Conservation (phyloP, 164 flowering plant genomes). For the Umbellularia californica region DNA sequence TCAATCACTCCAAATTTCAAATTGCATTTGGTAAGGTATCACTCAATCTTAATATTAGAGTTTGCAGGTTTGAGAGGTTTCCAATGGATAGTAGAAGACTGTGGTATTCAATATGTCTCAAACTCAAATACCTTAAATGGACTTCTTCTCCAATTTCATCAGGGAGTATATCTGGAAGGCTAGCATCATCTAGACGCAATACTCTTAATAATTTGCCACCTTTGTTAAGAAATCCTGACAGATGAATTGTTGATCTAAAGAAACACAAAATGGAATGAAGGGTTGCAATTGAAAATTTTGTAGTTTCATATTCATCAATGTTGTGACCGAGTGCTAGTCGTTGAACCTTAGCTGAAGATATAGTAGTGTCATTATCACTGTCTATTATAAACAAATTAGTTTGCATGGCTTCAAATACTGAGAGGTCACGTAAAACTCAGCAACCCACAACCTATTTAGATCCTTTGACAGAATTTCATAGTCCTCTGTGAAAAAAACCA, state of each 20-base stretch:
- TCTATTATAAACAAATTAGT: slow-evolving; percentile 2
- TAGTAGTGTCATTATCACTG: not conserved
- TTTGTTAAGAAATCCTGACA: not conserved
- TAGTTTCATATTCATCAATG: not conserved
- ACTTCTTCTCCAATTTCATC: slow-evolving; percentile 16
- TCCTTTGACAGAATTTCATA: too few relatives aligned
- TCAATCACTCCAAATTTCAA: slow-evolving; percentile 17
- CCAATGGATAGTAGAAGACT: slow-evolving; percentile 18
- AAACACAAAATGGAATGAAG: slow-evolving; percentile 6
- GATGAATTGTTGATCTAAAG: not conserved
- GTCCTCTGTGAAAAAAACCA: too few relatives aligned
- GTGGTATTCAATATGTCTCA: not conserved
- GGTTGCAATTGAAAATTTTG: not conserved
- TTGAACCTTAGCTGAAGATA: not conserved
- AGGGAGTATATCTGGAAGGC: too few relatives aligned
- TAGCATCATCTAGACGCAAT: not conserved
- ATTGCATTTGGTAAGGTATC: slow-evolving; percentile 1
- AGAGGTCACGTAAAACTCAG: slow-evolving; percentile 6
- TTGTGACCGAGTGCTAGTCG: not conserved
- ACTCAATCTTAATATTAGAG: slow-evolving; percentile 9
- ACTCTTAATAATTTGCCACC: slow-evolving; percentile 7
- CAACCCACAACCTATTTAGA: too few relatives aligned
- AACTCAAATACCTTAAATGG: slow-evolving; percentile 24
- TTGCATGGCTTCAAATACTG: slow-evolving; percentile 1
- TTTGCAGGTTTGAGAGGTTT: slow-evolving; percentile 13